Conservation (phyloP, 2,329 filamentous ascomycete genomes). For the Alternaria ventricosa region DNA sequence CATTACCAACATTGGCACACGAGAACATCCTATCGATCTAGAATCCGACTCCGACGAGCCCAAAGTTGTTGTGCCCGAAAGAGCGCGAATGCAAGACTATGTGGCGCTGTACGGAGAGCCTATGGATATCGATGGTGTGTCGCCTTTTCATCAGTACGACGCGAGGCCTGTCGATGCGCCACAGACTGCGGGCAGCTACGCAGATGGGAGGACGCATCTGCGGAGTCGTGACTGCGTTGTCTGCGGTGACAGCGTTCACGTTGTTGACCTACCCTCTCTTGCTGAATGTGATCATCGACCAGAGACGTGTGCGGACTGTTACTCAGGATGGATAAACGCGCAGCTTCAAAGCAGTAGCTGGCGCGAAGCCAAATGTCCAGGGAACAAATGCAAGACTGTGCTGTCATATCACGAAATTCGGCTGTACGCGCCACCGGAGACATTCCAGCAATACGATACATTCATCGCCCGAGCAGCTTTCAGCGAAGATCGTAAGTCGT, state of each 20-base stretch:
- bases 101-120: constrained; percentile 1
- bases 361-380: constrained; percentile 60
- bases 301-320: constrained; percentile 47
- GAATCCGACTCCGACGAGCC: constrained; percentile 8
- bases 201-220: background rate
- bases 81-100: background rate
- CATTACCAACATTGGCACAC: constrained; percentile 4
- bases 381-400: constrained; percentile 53
- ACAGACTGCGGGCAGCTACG: constrained; percentile 7
- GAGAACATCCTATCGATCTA: constrained; percentile 13
- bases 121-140: background rate
- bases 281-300: constrained; percentile 43
- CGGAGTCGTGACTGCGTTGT: constrained; percentile 27
- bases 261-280: constrained; percentile 30
- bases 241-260: constrained; percentile 21
- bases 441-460: constrained; percentile 46
- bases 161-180: background rate
- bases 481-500: constrained; percentile 39
- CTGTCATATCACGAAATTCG: constrained; percentile 57
- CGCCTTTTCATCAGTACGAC: background rate
- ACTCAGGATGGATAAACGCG: constrained; percentile 47
- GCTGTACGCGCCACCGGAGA: constrained; percentile 23
- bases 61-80: background rate
- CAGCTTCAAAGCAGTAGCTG: constrained; percentile 50
- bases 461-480: constrained; percentile 55